Evolutionary conservation across 2,329 filamentous ascomycete genomes (phyloP).

Genomic region (Cadophora sp.): DNA sequence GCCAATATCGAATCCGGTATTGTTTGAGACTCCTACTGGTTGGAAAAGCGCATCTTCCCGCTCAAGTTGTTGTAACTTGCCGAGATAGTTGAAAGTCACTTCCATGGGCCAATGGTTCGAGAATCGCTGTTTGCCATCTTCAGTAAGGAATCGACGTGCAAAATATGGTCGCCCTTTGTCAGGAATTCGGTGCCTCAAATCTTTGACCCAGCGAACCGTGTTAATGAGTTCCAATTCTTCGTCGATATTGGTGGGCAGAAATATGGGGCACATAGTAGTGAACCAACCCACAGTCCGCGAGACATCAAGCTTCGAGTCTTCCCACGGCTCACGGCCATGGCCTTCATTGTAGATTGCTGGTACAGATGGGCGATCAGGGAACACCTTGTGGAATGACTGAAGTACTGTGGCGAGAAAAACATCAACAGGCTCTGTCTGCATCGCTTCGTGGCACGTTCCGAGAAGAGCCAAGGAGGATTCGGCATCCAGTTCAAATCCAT

Average conservation of each 20-base stretch:
- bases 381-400: constrained; percentile 44
- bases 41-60: constrained; percentile 44
- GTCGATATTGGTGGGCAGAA: constrained; percentile 19
- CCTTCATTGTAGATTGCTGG: constrained; percentile 50
- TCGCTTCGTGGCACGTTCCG: neutral
- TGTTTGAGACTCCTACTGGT: neutral
- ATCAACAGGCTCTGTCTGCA: neutral
- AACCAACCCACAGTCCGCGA: constrained; percentile 55
- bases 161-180: constrained; percentile 50
- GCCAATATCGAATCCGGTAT: constrained; percentile 17
- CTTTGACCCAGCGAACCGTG: constrained; percentile 44
- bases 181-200: constrained; percentile 45
- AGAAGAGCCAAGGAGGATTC: neutral
- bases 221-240: constrained; percentile 1
- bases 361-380: constrained; percentile 42
- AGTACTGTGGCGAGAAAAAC: neutral
- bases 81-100: constrained; percentile 57
- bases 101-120: constrained; percentile 42
- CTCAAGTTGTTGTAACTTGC: constrained; percentile 53
- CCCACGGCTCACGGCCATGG: constrained; percentile 51
- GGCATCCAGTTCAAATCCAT: neutral
- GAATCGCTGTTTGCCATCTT: constrained; percentile 43
- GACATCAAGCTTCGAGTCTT: constrained; percentile 43
- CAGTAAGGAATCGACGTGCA: constrained; percentile 44
- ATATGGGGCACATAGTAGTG: constrained; percentile 50